Evolutionary conservation across 352 stramenopile species (phyloP), one percentile per base, ranked within the genome.

Genomic region (Globisporangium recalcitrans): DNA sequence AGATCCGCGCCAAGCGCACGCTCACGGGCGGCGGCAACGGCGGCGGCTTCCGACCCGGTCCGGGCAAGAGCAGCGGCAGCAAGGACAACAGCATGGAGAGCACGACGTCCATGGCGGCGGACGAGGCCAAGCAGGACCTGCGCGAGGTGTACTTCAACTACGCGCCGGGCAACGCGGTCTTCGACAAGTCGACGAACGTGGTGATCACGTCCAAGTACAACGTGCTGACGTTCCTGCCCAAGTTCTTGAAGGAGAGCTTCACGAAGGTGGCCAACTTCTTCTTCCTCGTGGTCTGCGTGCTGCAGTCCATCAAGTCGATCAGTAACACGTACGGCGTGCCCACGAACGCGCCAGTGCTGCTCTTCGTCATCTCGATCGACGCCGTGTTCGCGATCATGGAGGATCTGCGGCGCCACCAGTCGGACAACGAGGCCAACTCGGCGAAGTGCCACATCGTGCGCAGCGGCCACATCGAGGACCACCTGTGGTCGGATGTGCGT

Each of bases 201-300:
- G 77, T 97, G 5, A 74, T 93, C 6, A 97, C 91, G 66, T 95
- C 87, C 68, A 97, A 97, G 77, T 97, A 96, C 74, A 91, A 82
- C 40, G 52, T 80, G 19, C 70, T 91, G 27, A 95, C 80, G 52
- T 97, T 97, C 62, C 46, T 96, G 32, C 82, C 88, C 51, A 94
- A 92, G 58, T 97, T 97, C 47, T 62, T 98, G 1, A 89, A 79
- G 57, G 87, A 97, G 67, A 87, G 78, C 65, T 95, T 95, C 65
- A 76, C 71, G 40, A 96, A 97, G 57, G 80, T 97, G 32, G 91
- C 92, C 65, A 98, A 98, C 64, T 87, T 97, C 51, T 98, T 97
- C 70, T 98, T 98, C 62, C 78, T 98, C 46, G 78, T 97, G 70
- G 86, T 98, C 57, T 94, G 82, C 55, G 83, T 93, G 55, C 69